Evolutionary conservation across 208 protist genomes (phyloP).

Genomic region (Wallacemonas sp.): DNA sequence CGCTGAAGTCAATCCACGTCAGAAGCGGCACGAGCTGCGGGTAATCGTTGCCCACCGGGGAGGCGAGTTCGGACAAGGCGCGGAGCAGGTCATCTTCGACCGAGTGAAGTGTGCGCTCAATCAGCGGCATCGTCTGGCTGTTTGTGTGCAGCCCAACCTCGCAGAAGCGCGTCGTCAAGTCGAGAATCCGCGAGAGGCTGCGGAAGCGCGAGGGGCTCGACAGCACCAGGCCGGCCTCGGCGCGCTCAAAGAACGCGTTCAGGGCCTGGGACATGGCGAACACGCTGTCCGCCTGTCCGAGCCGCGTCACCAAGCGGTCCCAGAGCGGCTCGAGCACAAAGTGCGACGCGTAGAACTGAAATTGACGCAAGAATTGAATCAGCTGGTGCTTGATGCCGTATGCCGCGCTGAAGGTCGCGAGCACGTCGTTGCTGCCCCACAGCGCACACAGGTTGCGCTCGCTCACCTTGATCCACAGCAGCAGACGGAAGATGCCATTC

Average conservation of each 20-base stretch:
- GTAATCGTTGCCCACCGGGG: constrained; percentile 79
- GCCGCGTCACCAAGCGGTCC: constrained; percentile 61
- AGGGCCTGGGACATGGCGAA: constrained; percentile 72
- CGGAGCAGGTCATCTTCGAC: constrained; percentile 67
- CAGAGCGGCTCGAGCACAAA: constrained; percentile 88
- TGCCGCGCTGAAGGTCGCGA: constrained; percentile 51
- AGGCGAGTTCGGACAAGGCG: constrained; percentile 79
- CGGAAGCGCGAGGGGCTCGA: constrained; percentile 72
- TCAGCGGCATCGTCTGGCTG: constrained; percentile 50
- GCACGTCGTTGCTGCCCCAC: constrained; percentile 54
- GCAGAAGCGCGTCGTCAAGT: constrained; percentile 75
- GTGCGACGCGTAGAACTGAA: constrained; percentile 88
- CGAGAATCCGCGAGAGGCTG: constrained; percentile 69
- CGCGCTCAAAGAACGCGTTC: constrained; percentile 73
- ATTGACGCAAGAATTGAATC: constrained; percentile 86
- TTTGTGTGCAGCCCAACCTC: constrained; percentile 69
- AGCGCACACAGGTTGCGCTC: constrained; percentile 68
- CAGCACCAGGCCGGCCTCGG: constrained; percentile 72
- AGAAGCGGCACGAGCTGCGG: constrained; percentile 79
- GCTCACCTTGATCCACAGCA: constrained; percentile 81
- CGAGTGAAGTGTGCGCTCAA: constrained; percentile 55
- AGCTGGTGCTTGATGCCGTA: constrained; percentile 88
- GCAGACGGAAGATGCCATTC: constrained; percentile 83
- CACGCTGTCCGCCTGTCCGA: constrained; percentile 70
- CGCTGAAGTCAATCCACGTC: constrained; percentile 87